Evolutionary conservation across 805 yeast species (phyloP).

Genomic region (Huiozyma sinensis): DNA sequence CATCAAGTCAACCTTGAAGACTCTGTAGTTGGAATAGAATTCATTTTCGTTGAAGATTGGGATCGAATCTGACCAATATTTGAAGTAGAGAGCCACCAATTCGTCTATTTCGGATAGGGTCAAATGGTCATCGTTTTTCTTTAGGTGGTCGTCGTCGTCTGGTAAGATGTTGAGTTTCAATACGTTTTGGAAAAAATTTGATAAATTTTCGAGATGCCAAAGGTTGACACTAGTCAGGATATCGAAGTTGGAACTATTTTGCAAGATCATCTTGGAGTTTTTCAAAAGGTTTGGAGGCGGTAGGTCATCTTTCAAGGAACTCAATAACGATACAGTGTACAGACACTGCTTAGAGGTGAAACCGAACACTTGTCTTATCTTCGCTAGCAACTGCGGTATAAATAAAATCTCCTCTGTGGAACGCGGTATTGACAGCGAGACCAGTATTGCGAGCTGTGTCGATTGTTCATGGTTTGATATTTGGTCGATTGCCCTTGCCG

Average conservation of each 20-base stretch:
- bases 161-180: conserved; percentile 15
- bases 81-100: conserved; percentile 56
- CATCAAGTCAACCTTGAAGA: conserved; percentile 7
- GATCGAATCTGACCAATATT: conserved; percentile 62
- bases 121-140: conserved; percentile 3
- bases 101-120: conserved; percentile 40
- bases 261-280: not conserved
- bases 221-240: conserved; percentile 13
- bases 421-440: conserved; percentile 65
- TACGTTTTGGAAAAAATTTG: conserved; percentile 13
- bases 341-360: conserved; percentile 62
- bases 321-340: conserved; percentile 59
- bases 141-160: not conserved
- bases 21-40: conserved; percentile 49
- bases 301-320: conserved; percentile 52
- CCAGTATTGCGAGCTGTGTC: conserved; percentile 42
- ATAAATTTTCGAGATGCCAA: conserved; percentile 22
- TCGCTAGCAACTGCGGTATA: conserved; percentile 60
- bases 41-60: conserved; percentile 62
- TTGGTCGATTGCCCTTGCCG: conserved; percentile 50
- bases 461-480: conserved; percentile 42
- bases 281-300: conserved; percentile 23
- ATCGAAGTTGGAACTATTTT: conserved; percentile 8
- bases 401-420: conserved; percentile 70
- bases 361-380: conserved; percentile 60